A percentile compares a stretch with the other conserved stretches of the same genome.
Conservation (phyloP, 345 rosid genomes). For the Lagerstroemia speciosa region DNA sequence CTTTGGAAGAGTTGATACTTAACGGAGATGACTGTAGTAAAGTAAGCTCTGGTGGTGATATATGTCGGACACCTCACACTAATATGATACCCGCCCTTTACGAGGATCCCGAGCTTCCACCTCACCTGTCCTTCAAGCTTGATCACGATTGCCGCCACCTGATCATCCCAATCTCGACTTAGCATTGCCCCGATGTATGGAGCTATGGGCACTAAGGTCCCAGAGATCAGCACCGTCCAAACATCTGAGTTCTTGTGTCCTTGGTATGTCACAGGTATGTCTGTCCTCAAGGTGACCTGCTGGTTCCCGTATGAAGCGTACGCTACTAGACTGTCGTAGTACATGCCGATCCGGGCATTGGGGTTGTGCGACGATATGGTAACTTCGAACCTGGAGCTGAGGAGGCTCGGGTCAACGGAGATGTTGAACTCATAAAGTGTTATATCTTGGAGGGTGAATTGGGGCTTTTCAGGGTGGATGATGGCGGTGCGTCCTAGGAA, state of each 20-base stretch:
- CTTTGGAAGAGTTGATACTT: slow-evolving; percentile 17
- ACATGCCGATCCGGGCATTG: slow-evolving; percentile 11
- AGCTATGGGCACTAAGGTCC: slow-evolving; percentile 22
- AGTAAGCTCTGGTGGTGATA: slow-evolving; percentile 15
- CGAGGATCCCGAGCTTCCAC: slow-evolving; percentile 24
- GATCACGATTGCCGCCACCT: slow-evolving; percentile 12
- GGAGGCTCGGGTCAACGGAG: slow-evolving; percentile 10
- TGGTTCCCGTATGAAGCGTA: slow-evolving; percentile 13
- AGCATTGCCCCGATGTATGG: slow-evolving; percentile 19
- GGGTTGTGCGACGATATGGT: slow-evolving; percentile 15
- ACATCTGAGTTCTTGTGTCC: slow-evolving; percentile 14
- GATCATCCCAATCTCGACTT: slow-evolving; percentile 12
- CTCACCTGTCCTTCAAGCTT: slow-evolving; percentile 17
- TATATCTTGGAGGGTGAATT: not conserved
- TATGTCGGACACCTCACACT: slow-evolving; percentile 29
- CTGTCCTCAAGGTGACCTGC: slow-evolving; percentile 10
- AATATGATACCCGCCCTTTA: slow-evolving; percentile 18
- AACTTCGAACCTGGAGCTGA: slow-evolving; percentile 11
- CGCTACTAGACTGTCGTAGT: slow-evolving; percentile 11
- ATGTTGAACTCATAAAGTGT: slow-evolving; percentile 11
- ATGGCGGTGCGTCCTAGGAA: not conserved
- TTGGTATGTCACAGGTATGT: slow-evolving; percentile 6
- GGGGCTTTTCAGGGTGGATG: not conserved
- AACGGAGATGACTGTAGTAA: not conserved
- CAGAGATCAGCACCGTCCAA: slow-evolving; percentile 36